Evolutionary conservation across 164 flowering plant species (phyloP), one percentile per base, ranked within the genome.

Genomic region (Cinnamomum chago): DNA sequence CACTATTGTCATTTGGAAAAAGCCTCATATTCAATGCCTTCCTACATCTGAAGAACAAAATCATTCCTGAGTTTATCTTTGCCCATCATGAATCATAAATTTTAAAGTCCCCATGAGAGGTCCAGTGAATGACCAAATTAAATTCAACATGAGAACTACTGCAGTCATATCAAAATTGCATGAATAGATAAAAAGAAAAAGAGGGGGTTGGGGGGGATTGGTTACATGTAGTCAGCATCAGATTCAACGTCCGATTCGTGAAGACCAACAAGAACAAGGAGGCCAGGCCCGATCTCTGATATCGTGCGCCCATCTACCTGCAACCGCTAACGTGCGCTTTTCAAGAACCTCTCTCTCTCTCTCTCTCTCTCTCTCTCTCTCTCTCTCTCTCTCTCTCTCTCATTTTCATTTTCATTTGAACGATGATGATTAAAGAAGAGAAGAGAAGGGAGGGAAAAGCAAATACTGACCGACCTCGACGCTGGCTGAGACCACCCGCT

Each of bases 11-110:
- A 86, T 95, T 92, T 23, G 90, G 82, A 81, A 90, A 95, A 81
- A 95, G 77, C 77, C 99, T 89, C 97, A 93, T 95, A 78, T 93
- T 95, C 86, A 95, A 82, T 47, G 90, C 99, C 82, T 95, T 95
- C 27, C 97, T 87, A 73, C 97, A 92, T 83, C 97, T 95, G 87
- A 79, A 79, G 47, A 72, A 71, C 62, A 58, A 62, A 72, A 67
- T 5, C 47, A 50, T 12, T 24, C 30, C 18, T 4, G 40, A 72
- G 50, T 4, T 72, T 18, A 35, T 30, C 47, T 13, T 20, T 62
- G 3, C 13, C 24, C 5, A 72, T 52, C 18, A 13, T 52, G 35
- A 4, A 30, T 30, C 35, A 30, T 30, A 3, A 52, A 52, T 52
- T 52, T 52, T 52, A 52, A 14, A 17, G 17, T 52, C 58, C 3